Evolutionary conservation across 2,329 filamentous ascomycete genomes (phyloP).

Genomic region (Fusarium verticillioides): DNA sequence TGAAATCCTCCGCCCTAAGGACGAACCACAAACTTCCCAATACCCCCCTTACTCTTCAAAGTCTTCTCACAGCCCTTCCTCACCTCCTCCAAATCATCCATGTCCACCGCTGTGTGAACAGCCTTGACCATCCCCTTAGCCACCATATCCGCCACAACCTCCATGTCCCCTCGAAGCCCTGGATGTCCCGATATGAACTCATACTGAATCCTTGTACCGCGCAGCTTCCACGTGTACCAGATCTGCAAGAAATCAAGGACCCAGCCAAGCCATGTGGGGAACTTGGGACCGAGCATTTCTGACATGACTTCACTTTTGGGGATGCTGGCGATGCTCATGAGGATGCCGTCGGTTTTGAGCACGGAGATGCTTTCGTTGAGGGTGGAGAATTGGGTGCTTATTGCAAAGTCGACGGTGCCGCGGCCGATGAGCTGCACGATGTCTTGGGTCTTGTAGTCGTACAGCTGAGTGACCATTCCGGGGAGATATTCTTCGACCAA

Average conservation of each 20-base stretch:
- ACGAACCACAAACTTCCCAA: slow-evolving; percentile 46
- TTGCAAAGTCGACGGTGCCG: slow-evolving; percentile 61
- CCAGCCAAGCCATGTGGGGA: slow-evolving; percentile 54
- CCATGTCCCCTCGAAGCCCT: slow-evolving; percentile 54
- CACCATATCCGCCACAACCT: slow-evolving; percentile 54
- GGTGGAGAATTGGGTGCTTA: slow-evolving; percentile 58
- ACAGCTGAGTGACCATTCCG: slow-evolving; percentile 60
- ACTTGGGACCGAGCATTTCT: slow-evolving; percentile 47
- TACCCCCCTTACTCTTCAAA: slow-evolving; percentile 38
- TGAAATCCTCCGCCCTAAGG: background rate
- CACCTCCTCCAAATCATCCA: slow-evolving; percentile 58
- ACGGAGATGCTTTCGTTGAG: slow-evolving; percentile 54
- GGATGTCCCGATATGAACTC: slow-evolving; percentile 59
- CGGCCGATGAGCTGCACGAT: slow-evolving; percentile 51
- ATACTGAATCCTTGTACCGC: slow-evolving; percentile 58
- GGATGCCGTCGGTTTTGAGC: slow-evolving; percentile 51
- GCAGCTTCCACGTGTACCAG: slow-evolving; percentile 55
- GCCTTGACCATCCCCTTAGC: slow-evolving; percentile 56
- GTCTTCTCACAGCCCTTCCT: slow-evolving; percentile 55
- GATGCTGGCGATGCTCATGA: slow-evolving; percentile 55
- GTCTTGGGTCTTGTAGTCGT: slow-evolving; percentile 61
- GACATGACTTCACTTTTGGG: slow-evolving; percentile 48
- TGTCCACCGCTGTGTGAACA: slow-evolving; percentile 54
- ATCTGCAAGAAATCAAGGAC: slow-evolving; percentile 51
- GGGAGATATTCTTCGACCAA: slow-evolving; percentile 56